Base-by-base conservation (phyloP, 2,329 filamentous ascomycete species). In the Esteya vermicola region DNA sequence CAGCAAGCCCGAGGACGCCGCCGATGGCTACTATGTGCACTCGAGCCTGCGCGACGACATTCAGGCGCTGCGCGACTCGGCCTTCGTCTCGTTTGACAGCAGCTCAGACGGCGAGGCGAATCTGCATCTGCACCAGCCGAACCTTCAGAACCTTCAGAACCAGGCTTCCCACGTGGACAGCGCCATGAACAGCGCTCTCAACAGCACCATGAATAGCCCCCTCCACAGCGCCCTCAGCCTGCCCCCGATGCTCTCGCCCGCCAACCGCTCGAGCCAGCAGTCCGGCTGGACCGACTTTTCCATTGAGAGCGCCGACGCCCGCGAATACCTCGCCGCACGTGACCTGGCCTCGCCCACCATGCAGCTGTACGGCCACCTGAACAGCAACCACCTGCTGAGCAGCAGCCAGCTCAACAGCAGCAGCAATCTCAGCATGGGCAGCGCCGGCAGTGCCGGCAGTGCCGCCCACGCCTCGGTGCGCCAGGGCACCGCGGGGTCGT, bases 221-320 rank as follows among this genome's bases (percentile, higher is more conserved):
- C n/a, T n/a, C n/a, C n/a, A n/a, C 13, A 61, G 61, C 40, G 67
- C 60, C 41, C 57, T 75, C 9, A 56, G 58, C 38, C 61, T 73
- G 13, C 71, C 70, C 12, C 54, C 61, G 37, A 53, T 62, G 47
- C 50, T 62, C 37, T 51, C 61, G 38, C 54, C 63, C 32, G 54
- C 58, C 43, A 60, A 73, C 43, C 62, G 71, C 28, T 55, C 58
- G 18, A 76, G 72, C 45, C 68, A 72, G 36, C 65, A 68, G 40
- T 74, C 72, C 2, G 59, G 63, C n/a, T 77, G 72, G 72, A 76
- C 72, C 21, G 72, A 77, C 49, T 67, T 70, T 44, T 73, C 72
- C 0, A 57, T 75, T 9, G 69, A 70, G 14, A 75, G 68, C 43
- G 62, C 59, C 18, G 67, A 70, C 23, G 57, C 57, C 28, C 58